Evolutionary conservation across 2,329 filamentous ascomycete genomes (phyloP).

Genomic region (Cryphonectria carpinicola): DNA sequence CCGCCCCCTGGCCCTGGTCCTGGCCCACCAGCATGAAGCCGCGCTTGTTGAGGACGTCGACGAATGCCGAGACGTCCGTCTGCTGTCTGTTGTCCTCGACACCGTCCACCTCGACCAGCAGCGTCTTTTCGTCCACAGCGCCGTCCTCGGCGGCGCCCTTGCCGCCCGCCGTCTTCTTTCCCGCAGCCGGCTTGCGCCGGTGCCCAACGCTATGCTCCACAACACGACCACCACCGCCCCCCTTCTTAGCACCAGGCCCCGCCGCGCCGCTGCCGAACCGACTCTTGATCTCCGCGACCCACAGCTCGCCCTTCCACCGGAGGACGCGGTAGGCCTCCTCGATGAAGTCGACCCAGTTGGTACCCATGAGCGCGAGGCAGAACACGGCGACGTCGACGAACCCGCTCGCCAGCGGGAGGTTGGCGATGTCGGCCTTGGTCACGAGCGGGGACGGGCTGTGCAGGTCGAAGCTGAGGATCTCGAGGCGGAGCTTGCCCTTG

Average conservation of each 20-base stretch:
- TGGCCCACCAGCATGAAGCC: slow-evolving; percentile 83
- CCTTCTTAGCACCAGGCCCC: slow-evolving; percentile 48
- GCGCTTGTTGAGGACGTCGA: slow-evolving; percentile 77
- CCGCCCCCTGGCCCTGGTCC: slow-evolving; percentile 61
- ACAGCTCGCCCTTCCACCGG: slow-evolving; percentile 92
- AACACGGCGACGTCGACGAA: slow-evolving; percentile 88
- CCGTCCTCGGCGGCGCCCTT: slow-evolving; percentile 49
- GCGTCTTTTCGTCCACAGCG: slow-evolving; percentile 56
- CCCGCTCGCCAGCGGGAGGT: slow-evolving; percentile 75
- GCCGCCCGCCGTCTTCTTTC: slow-evolving; percentile 52
- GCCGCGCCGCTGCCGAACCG: slow-evolving; percentile 65
- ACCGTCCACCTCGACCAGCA: slow-evolving; percentile 74
- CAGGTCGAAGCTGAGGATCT: slow-evolving; percentile 84
- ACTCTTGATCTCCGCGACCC: slow-evolving; percentile 92
- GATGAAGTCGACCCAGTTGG: slow-evolving; percentile 96
- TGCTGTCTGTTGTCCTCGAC: slow-evolving; percentile 66
- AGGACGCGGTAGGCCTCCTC: slow-evolving; percentile 94
- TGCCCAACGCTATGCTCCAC: slow-evolving; percentile 75
- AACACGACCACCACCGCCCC: slow-evolving; percentile 40
- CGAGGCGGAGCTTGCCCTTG: slow-evolving; percentile 69
- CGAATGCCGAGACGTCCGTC: slow-evolving; percentile 86
- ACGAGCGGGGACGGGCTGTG: slow-evolving; percentile 77
- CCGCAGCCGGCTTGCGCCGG: slow-evolving; percentile 50
- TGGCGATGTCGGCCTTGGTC: slow-evolving; percentile 86
- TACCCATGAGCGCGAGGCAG: slow-evolving; percentile 97